Conservation (phyloP, 225 moss, liverwort and hornwort species). For the Polytrichum formosum region DNA sequence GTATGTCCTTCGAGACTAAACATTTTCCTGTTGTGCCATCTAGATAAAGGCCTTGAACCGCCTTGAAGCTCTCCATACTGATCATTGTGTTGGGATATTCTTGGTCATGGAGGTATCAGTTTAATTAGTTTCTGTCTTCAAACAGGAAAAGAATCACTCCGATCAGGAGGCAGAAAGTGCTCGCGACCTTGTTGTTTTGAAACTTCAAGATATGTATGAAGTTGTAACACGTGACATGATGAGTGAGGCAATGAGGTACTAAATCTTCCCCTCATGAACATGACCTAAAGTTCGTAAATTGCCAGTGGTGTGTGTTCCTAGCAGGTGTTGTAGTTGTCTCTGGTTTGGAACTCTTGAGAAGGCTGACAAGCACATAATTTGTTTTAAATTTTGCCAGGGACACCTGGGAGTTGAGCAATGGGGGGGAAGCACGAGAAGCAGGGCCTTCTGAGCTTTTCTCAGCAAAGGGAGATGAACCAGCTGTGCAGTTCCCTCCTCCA, state of each 20-base stretch:
- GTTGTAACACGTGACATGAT: slow-evolving; percentile 96
- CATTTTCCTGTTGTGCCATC: no score
- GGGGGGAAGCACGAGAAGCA: slow-evolving; percentile 66
- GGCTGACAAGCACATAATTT: no score
- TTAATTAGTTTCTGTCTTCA: not conserved
- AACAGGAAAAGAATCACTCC: slow-evolving; percentile 35
- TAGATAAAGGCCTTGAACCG: no score
- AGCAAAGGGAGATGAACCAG: slow-evolving; percentile 78
- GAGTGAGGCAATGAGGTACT: slow-evolving; percentile 81
- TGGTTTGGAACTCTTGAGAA: no score
- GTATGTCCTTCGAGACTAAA: no score
- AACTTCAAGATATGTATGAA: slow-evolving; percentile 98
- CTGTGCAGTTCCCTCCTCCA: slow-evolving; percentile 66
- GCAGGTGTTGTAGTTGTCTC: no score
- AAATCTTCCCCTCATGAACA: not conserved
- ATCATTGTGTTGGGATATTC: no score
- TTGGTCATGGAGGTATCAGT: no score
- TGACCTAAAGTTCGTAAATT: no score
- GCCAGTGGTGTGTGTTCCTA: no score
- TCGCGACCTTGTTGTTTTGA: slow-evolving; percentile 71
- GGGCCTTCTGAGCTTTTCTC: slow-evolving; percentile 82
- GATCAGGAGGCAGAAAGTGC: slow-evolving; percentile 62
- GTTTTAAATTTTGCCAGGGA: slow-evolving; percentile 35
- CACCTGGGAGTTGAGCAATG: slow-evolving; percentile 73
- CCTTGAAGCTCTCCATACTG: no score